These are phyloP conservation scores for Neurospora africana DNA, from an alignment of 495 filamentous ascomycete genomes.

Conservation along the genomic window DNA sequence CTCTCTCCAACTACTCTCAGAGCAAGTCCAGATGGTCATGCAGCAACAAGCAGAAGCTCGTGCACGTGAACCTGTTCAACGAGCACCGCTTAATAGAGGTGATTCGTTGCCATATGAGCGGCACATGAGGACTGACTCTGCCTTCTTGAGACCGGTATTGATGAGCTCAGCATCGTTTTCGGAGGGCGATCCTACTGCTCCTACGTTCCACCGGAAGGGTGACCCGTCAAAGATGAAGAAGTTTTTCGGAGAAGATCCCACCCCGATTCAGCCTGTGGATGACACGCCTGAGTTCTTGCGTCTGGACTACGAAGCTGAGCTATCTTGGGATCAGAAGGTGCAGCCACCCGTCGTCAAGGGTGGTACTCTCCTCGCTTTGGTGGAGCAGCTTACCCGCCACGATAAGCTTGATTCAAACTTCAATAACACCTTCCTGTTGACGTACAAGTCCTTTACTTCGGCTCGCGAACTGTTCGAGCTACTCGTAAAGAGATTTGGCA, in stretches of 20 bases:
- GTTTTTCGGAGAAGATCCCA: slow-evolving; percentile 75
- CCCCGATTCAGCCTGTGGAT: slow-evolving; percentile 51
- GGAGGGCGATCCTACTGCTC: slow-evolving; percentile 46
- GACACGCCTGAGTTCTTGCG: slow-evolving; percentile 74
- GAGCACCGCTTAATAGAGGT: slow-evolving; percentile 30
- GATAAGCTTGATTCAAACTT: slow-evolving; percentile 92
- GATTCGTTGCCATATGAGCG: slow-evolving; percentile 37
- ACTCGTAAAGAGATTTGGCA: slow-evolving; percentile 79
- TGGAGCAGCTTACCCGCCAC: slow-evolving; percentile 93
- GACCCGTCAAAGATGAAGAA: slow-evolving; percentile 74
- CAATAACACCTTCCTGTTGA: slow-evolving; percentile 95
- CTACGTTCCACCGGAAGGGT: slow-evolving; percentile 50
- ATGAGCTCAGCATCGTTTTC: slow-evolving; percentile 55
- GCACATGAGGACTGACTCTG: slow-evolving; percentile 40
- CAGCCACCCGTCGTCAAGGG: slow-evolving; percentile 67
- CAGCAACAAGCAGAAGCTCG: slow-evolving; percentile 31
- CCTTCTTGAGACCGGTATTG: slow-evolving; percentile 26
- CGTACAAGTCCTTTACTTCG: slow-evolving; percentile 88
- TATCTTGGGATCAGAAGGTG: slow-evolving; percentile 75
- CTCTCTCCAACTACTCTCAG: slow-evolving; percentile 75
- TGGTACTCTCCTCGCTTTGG: slow-evolving; percentile 76
- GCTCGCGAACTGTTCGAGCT: slow-evolving; percentile 87
- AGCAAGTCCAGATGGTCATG: slow-evolving; percentile 50
- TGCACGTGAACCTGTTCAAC: slow-evolving; percentile 25
- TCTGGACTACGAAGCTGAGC: slow-evolving; percentile 82